Percentiles rank a stretch among this genome's conserved stretches.
phyloP scores from a whole-genome alignment of 2,329 filamentous ascomycete species.

The Orbilia oligospora region DNA sequence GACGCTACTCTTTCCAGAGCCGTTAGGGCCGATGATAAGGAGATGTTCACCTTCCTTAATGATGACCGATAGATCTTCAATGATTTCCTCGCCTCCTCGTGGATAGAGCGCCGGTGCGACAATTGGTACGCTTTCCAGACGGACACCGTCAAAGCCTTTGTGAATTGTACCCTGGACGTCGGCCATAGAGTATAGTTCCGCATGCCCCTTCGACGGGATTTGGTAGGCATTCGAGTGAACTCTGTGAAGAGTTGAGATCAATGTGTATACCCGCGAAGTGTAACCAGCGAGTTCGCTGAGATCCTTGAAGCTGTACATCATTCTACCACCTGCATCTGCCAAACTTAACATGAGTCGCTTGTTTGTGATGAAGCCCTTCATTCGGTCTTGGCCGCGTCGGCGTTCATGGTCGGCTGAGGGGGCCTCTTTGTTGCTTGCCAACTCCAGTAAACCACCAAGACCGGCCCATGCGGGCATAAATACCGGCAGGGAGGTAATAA shows the following conservation, averaged over 20 bases:
- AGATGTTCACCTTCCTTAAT: conserved; percentile 92
- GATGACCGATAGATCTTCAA: conserved; percentile 89
- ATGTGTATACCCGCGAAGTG: conserved; percentile 93
- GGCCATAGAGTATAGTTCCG: conserved; percentile 88
- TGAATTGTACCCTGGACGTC: conserved; percentile 95
- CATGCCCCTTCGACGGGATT: conserved; percentile 75
- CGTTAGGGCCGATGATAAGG: conserved; percentile 93
- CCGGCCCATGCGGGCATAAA: conserved; percentile 97
- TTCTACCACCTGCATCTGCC: conserved; percentile 93
- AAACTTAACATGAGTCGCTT: conserved; percentile 98
- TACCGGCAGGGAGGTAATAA: conserved; percentile 90
- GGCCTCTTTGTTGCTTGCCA: conserved; percentile 67
- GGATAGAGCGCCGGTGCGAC: conserved; percentile 91
- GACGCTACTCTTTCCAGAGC: conserved; percentile 92
- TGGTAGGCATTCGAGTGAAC: conserved; percentile 93
- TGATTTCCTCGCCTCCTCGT: conserved; percentile 88
- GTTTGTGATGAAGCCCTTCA: conserved; percentile 99
- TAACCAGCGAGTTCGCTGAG: conserved; percentile 95
- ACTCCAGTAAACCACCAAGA: conserved; percentile 79
- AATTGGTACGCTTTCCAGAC: conserved; percentile 91
- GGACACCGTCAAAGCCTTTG: conserved; percentile 93
- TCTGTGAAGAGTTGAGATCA: conserved; percentile 93
- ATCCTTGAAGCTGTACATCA: conserved; percentile 99
- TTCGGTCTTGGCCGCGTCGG: conserved; percentile 73
- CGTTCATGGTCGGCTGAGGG: conserved; percentile 75